Evolutionary conservation across 805 yeast species (phyloP).

Genomic region (Yamadazyma paraphyllophila): DNA sequence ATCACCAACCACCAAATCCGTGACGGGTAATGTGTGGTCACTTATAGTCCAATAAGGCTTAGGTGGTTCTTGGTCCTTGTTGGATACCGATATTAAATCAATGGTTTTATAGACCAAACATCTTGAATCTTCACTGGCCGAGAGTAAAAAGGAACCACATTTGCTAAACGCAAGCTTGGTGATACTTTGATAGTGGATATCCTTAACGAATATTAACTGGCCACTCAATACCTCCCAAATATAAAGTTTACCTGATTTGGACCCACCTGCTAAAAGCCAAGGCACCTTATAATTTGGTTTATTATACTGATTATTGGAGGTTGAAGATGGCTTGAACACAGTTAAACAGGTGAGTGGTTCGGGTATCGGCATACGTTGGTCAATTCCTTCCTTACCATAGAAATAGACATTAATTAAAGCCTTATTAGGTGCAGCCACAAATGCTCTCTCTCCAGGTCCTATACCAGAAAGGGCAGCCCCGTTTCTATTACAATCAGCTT

Average conservation of each 20-base stretch:
- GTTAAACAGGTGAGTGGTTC: constrained; percentile 66
- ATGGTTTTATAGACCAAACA: constrained; percentile 67
- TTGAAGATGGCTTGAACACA: constrained; percentile 30
- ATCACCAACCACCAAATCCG: constrained; percentile 45
- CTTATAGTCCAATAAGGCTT: constrained; percentile 61
- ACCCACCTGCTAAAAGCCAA: constrained; percentile 71
- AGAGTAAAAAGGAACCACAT: constrained; percentile 63
- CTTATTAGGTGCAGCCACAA: constrained; percentile 65
- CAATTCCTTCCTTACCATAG: constrained; percentile 68
- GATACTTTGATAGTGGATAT: constrained; percentile 81
- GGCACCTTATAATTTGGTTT: constrained; percentile 50
- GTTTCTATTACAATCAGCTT: constrained; percentile 45
- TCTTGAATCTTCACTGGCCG: constrained; percentile 83
- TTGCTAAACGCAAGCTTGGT: constrained; percentile 55
- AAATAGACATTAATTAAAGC: constrained; percentile 74
- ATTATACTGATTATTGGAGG: constrained; percentile 7
- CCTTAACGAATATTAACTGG: constrained; percentile 63
- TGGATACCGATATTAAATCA: constrained; percentile 49
- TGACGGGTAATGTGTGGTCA: constrained; percentile 59
- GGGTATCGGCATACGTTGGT: constrained; percentile 81
- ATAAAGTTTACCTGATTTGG: constrained; percentile 71
- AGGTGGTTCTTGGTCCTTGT: constrained; percentile 22
- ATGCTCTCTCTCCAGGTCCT: constrained; percentile 49
- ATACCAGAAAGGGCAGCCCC: constrained; percentile 49
- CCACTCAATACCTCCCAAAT: constrained; percentile 88